Percentiles rank a stretch among this genome's conserved stretches.
Evolutionary conservation across 2,329 filamentous ascomycete species (phyloP).

Genomic region (Colletotrichum simmondsii): DNA sequence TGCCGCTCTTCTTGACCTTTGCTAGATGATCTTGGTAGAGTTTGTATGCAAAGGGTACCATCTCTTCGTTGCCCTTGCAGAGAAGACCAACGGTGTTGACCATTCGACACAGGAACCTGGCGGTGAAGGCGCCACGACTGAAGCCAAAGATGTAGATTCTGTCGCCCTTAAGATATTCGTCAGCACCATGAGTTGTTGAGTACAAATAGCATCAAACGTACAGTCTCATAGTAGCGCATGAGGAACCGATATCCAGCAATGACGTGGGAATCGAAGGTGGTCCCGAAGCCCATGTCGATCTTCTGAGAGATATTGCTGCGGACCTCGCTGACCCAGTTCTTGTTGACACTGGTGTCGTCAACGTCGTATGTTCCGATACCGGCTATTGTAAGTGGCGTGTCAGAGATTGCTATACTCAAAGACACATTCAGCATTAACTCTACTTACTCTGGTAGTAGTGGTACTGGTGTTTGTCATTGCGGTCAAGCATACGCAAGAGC

Average conservation of each 20-base stretch:
- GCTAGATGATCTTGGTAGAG: conserved; percentile 50
- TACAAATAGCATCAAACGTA: conserved; percentile 35
- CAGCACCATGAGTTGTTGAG: neutral
- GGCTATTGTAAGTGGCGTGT: conserved; percentile 40
- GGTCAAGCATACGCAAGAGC: conserved; percentile 57
- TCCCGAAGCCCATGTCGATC: conserved; percentile 56
- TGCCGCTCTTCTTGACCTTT: conserved; percentile 40
- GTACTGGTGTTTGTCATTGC: conserved; percentile 53
- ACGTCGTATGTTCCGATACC: conserved; percentile 61
- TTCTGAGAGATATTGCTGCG: conserved; percentile 46
- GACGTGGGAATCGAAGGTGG: conserved; percentile 62
- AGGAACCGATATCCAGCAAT: conserved; percentile 63
- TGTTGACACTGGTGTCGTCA: conserved; percentile 52
- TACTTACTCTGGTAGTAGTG: conserved; percentile 61
- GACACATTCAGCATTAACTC: neutral
- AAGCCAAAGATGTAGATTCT: conserved; percentile 67
- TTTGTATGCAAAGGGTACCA: conserved; percentile 60
- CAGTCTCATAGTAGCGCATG: conserved; percentile 61
- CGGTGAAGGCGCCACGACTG: conserved; percentile 62
- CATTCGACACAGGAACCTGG: conserved; percentile 63
- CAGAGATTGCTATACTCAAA: neutral
- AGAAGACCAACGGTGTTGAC: conserved; percentile 59
- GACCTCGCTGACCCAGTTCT: conserved; percentile 42
- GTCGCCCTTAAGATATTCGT: conserved; percentile 46
- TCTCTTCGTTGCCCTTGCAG: conserved; percentile 62